phyloP scores from a whole-genome alignment of 1,284 basidiomycete species.

The Moesziomyces aphidis region DNA sequence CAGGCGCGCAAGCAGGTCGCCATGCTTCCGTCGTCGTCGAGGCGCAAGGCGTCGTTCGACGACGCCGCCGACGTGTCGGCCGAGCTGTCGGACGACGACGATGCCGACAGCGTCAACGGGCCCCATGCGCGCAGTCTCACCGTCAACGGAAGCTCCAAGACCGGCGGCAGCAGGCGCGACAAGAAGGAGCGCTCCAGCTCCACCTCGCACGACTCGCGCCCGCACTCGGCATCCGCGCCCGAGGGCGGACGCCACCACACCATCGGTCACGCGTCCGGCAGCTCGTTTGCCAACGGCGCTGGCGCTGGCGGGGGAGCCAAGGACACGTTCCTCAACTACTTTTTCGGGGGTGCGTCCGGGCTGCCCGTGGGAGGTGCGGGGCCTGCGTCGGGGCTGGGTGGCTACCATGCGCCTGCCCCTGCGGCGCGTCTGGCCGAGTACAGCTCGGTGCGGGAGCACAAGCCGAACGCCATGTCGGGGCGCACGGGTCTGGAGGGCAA shows the following conservation, averaged over 20 bases:
- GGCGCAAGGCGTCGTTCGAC: conserved; percentile 62
- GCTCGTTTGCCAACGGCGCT: conserved; percentile 15
- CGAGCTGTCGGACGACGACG: conserved; percentile 56
- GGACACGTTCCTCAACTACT: conserved; percentile 67
- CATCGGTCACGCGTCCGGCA: conserved; percentile 41
- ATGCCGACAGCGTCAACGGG: conserved; percentile 37
- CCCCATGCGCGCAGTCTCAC: conserved; percentile 28
- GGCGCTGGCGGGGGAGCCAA: conserved; percentile 24
- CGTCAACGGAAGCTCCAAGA: conserved; percentile 40
- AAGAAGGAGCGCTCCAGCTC: conserved; percentile 43
- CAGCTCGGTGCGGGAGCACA: conserved; percentile 41
- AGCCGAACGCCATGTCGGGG: conserved; percentile 70
- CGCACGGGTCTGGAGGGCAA: conserved; percentile 77
- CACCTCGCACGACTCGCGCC: conserved; percentile 26
- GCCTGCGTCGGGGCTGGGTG: conserved; percentile 42
- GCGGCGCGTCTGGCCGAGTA: conserved; percentile 39
- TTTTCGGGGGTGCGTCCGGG: conserved; percentile 63
- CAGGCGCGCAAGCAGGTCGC: conserved; percentile 54
- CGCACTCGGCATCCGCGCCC: conserved; percentile 43
- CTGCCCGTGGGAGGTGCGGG: conserved; percentile 54
- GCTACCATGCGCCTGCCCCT: conserved; percentile 34
- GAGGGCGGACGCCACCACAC: conserved; percentile 33
- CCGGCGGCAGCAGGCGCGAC: conserved; percentile 27
- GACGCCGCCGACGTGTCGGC: conserved; percentile 41
- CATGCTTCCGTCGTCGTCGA: conserved; percentile 66